Conservation (phyloP, 306 rosid genomes). For the Abrus pulchellus region DNA sequence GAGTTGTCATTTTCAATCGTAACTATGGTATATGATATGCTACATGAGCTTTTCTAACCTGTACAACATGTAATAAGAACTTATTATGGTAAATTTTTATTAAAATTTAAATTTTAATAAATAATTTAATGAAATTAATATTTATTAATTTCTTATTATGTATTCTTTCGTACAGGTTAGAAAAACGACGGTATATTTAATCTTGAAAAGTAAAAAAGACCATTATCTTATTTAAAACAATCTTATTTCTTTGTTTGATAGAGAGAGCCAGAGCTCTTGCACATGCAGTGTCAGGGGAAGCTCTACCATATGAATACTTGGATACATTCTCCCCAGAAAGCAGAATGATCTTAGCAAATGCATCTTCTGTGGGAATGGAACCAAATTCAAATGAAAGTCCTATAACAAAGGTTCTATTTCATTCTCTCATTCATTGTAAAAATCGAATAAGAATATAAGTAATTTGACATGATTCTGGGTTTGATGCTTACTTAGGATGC, state of each 20-base stretch:
- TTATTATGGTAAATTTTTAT: too few relatives aligned
- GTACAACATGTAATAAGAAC: too few relatives aligned
- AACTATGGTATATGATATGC: slow-evolving; percentile 7
- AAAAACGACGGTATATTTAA: background rate
- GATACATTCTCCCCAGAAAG: slow-evolving; percentile 24
- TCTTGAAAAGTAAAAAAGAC: background rate
- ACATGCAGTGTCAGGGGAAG: slow-evolving; percentile 39
- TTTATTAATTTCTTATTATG: too few relatives aligned
- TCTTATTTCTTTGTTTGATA: background rate
- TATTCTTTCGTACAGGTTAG: too few relatives aligned
- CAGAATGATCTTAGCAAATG: slow-evolving; percentile 31
- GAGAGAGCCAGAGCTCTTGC: slow-evolving; percentile 42
- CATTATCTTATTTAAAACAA: background rate
- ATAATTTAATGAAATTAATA: too few relatives aligned
- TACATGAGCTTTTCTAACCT: too few relatives aligned
- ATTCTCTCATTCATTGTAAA: background rate
- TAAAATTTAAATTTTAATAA: too few relatives aligned
- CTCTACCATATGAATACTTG: slow-evolving; percentile 18
- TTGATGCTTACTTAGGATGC: slow-evolving; percentile 32
- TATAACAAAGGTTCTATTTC: slow-evolving; percentile 14
- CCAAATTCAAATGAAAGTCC: slow-evolving; percentile 41
- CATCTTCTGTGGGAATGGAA: slow-evolving; percentile 31
- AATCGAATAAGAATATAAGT: background rate
- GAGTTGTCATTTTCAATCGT: slow-evolving; percentile 40
- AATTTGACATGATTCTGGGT: slow-evolving; percentile 6